A percentile compares a stretch with the other conserved stretches of the same genome.
Evolutionary conservation across 441 rosid genomes (phyloP).

Genomic region (Sinapis alba): DNA sequence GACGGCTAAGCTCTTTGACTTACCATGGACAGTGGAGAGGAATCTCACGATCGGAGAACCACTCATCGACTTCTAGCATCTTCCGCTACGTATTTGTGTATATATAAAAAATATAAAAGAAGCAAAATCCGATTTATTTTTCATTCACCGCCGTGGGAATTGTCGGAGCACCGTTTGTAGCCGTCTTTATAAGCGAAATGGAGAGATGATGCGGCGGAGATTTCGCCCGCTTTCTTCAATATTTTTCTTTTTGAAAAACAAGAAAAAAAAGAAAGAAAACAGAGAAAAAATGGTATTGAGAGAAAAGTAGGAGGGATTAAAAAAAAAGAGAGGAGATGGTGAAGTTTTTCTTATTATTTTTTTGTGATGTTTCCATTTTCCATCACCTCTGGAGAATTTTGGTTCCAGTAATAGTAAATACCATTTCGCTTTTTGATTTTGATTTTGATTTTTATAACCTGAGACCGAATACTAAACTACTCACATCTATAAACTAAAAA

Average conservation of each 20-base stretch:
- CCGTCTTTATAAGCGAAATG: constrained; percentile 12
- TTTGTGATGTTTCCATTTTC: constrained; percentile 1
- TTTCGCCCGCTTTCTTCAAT: constrained; percentile 47
- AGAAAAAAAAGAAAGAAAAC: not conserved
- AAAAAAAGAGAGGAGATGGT: not conserved
- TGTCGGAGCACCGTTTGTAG: constrained; percentile 31
- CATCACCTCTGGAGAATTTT: constrained; percentile 33
- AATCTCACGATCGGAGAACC: constrained; percentile 88
- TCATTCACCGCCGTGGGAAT: constrained; percentile 11
- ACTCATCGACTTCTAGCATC: constrained; percentile 68
- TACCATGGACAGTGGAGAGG: constrained; percentile 80
- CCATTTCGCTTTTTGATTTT: constrained; percentile 22
- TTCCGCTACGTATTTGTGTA: not conserved
- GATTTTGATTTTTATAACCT: not conserved
- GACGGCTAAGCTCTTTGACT: constrained; percentile 82
- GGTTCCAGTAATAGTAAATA: constrained; percentile 35
- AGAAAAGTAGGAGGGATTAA: not conserved
- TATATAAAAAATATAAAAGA: constrained; percentile 9
- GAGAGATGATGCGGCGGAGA: constrained; percentile 40
- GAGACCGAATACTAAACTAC: not conserved
- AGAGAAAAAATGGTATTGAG: constrained; percentile 27
- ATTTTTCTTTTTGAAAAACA: constrained; percentile 9
- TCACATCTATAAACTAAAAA: not conserved
- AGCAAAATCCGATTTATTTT: constrained; percentile 1
- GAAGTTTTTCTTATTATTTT: constrained; percentile 10